phyloP scores from a whole-genome alignment of 1,284 basidiomycete genomes.

The Xerocomus alliaceus region DNA sequence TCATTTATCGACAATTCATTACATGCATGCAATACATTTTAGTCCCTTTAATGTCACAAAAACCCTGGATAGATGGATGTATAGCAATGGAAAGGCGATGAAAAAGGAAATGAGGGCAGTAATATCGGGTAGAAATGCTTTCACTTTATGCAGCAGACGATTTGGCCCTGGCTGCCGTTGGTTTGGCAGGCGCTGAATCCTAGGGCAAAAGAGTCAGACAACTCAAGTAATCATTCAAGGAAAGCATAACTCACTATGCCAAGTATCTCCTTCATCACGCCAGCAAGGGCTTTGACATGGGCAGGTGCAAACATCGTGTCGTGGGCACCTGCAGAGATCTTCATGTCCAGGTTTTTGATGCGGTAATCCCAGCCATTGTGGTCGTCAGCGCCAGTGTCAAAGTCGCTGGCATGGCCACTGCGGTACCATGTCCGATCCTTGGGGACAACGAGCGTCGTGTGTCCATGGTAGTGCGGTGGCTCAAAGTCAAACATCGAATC shows the following conservation, averaged over 20 bases:
- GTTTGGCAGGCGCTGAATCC: conserved; percentile 3
- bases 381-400: conserved; percentile 39
- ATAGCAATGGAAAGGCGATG: not conserved
- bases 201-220: conserved; percentile 1
- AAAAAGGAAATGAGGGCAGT: too few relatives aligned
- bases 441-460: conserved; percentile 36
- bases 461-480: conserved; percentile 32
- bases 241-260: conserved; percentile 20
- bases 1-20: not conserved
- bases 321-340: conserved; percentile 33
- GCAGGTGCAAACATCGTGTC: conserved; percentile 43
- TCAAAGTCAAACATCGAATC: conserved; percentile 42
- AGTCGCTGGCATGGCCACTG: conserved; percentile 37
- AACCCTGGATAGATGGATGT: not conserved
- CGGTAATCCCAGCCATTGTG: conserved; percentile 41
- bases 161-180: conserved; percentile 10
- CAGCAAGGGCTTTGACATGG: conserved; percentile 39
- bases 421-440: conserved; percentile 41
- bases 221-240: not conserved
- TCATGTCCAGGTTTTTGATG: conserved; percentile 35
- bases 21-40: not conserved
- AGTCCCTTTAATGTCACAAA: not conserved
- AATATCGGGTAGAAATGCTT: too few relatives aligned
- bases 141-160: conserved; percentile 1
- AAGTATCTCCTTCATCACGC: conserved; percentile 36